Evolutionary conservation across 768 basidiomycete species (phyloP), one percentile per base, ranked within the genome.

Genomic region (Filobasidium floriforme): DNA sequence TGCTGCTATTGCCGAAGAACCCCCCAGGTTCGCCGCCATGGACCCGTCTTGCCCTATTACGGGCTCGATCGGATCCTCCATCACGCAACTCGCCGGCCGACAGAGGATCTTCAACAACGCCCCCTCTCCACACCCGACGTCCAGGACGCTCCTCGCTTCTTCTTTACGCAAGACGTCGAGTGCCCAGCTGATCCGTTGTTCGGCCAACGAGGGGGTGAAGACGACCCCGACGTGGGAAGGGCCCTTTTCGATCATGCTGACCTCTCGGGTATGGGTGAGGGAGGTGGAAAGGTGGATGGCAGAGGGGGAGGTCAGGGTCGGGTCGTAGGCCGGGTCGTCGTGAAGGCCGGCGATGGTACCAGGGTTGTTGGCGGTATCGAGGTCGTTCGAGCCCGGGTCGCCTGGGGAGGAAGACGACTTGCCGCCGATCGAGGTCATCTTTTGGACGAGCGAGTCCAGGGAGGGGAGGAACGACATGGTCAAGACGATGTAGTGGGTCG

Each of bases 81-180:
- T 32, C 1, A 77, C 66, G 1, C 74, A 75, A 7, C 73, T 66
- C 2, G 77, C 66, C 1, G 78, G 78, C 26, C 72, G 59, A 44
- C 77, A 71, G 18, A 77, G 69, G 18, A 75, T 75, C 62, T 75
- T 70, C 32, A 75, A 72, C 24, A 77, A 62, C 1, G 72, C 73
- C 46, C 79, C 79, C 41, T 75, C 67, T 3, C 79, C 79, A 60
- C 77, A 78, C 22, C 79, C 79, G 24, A 79, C 73, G 52, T 79
- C 79, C n/a, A 79, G 67, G 29, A 78, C 77, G 32, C 74, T 76
- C 57, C 68, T 60, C 14, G 77, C 74, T 1, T 62, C 57, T 63
- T 78, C 75, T 43, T 64, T 67, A 19, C 68, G 60, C 19, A 79
- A 70, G 1, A 77, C 73, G 9, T 75, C 70, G 57, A 79, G 54